Percentiles rank a stretch among this genome's conserved stretches.
Conservation (phyloP, 768 basidiomycete species). For the Leccinum incarnatum region DNA sequence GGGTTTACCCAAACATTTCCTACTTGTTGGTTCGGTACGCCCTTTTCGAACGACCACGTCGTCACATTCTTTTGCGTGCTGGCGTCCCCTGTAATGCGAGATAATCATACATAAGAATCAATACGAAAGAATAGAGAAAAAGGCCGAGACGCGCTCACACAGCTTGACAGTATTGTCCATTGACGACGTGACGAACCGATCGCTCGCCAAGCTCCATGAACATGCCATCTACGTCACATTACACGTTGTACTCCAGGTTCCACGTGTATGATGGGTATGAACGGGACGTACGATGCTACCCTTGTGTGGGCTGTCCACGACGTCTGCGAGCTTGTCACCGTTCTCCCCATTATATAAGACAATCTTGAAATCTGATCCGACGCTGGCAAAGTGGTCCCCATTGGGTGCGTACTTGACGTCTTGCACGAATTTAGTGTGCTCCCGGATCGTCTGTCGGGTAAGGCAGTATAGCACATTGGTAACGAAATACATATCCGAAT, state of each 20-base stretch:
- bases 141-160: slow-evolving; percentile 43
- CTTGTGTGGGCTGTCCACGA: slow-evolving; percentile 67
- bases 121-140: background rate
- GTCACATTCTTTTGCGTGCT: slow-evolving; percentile 62
- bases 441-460: slow-evolving; percentile 65
- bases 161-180: slow-evolving; percentile 86
- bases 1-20: slow-evolving; percentile 83
- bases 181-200: slow-evolving; percentile 73
- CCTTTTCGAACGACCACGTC: slow-evolving; percentile 71
- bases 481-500: background rate
- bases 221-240: slow-evolving; percentile 53
- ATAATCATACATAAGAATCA: background rate
- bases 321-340: slow-evolving; percentile 71
- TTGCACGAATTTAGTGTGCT: slow-evolving; percentile 90
- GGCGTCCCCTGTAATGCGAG: slow-evolving; percentile 64
- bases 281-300: slow-evolving; percentile 64
- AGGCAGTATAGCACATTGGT: background rate
- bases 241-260: background rate
- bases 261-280: background rate
- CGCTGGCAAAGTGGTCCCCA: slow-evolving; percentile 82
- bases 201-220: slow-evolving; percentile 79
- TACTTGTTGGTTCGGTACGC: slow-evolving; percentile 79
- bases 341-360: slow-evolving; percentile 90
- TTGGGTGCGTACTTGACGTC: slow-evolving; percentile 81
- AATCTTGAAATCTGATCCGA: slow-evolving; percentile 83